Evolutionary conservation across 257 asterid species (phyloP).

Genomic region (Anisodus tanguticus): DNA sequence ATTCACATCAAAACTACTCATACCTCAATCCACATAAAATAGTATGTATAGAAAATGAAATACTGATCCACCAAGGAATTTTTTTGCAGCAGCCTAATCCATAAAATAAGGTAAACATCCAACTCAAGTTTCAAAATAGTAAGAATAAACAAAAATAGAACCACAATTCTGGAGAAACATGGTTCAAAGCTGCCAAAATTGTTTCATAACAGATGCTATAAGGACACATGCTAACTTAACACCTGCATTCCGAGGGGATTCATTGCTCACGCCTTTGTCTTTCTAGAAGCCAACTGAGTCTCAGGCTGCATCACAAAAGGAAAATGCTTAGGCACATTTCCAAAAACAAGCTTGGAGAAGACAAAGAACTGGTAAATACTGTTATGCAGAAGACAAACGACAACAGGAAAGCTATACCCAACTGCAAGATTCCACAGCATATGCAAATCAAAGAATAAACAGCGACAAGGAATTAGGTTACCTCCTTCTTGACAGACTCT

Average conservation of each 20-base stretch:
- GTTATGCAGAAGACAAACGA: neutral
- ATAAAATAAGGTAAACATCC: neutral
- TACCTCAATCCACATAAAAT: neutral
- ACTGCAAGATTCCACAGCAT: neutral
- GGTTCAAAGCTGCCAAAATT: constrained; percentile 7
- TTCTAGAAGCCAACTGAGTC: no score
- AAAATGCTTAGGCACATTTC: neutral
- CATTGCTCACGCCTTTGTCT: no score
- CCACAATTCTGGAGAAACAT: neutral
- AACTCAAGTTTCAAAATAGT: neutral
- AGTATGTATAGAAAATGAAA: neutral
- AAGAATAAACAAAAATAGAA: neutral
- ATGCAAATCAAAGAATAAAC: neutral
- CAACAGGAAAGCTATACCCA: neutral
- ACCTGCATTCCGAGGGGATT: no score
- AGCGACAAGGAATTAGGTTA: neutral
- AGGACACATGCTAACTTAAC: no score
- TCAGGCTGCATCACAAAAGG: constrained; percentile 32
- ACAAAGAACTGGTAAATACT: neutral
- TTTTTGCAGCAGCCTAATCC: neutral
- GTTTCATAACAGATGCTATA: neutral
- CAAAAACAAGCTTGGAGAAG: neutral
- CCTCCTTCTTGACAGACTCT: constrained; percentile 80
- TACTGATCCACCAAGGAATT: neutral
- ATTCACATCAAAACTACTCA: no score